Evolutionary conservation across 108 stramenopile species (phyloP).

Genomic region (Stephanodiscus triporus): DNA sequence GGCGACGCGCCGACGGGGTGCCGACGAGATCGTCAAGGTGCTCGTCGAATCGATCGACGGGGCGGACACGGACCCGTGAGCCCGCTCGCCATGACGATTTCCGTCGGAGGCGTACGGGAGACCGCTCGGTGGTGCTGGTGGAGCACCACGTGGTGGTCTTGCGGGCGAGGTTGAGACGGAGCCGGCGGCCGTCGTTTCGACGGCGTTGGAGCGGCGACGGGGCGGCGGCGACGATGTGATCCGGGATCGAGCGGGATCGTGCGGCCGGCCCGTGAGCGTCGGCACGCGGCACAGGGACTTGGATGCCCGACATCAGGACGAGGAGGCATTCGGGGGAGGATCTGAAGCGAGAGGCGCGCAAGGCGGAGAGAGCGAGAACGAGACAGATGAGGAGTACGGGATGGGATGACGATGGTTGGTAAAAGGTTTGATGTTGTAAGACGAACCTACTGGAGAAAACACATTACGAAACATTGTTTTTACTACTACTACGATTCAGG

Average conservation of each 20-base stretch:
- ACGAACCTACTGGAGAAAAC: too few species aligned
- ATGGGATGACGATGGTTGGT: too few species aligned
- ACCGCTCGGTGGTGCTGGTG: constrained; percentile 72
- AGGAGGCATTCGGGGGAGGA: constrained; percentile 53
- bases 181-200: constrained; percentile 39
- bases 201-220: neutral
- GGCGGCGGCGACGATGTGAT: too few species aligned
- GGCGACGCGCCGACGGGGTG: constrained; percentile 54
- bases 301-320: constrained; percentile 43
- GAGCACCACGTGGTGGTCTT: constrained; percentile 48
- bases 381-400: constrained; percentile 20
- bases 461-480: too few species aligned
- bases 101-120: constrained; percentile 70
- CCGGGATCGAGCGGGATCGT: constrained; percentile 33
- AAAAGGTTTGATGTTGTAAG: too few species aligned
- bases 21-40: constrained; percentile 50
- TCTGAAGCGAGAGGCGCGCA: constrained; percentile 36
- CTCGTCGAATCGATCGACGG: constrained; percentile 62
- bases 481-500: too few species aligned
- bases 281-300: constrained; percentile 52
- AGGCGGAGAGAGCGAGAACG: constrained; percentile 38
- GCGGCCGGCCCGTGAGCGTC: constrained; percentile 47
- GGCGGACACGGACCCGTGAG: constrained; percentile 75
- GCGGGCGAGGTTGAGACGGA: constrained; percentile 40
- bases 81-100: constrained; percentile 74